phyloP scores from a whole-genome alignment of 1,284 basidiomycete genomes.

The Chiua sp. region DNA sequence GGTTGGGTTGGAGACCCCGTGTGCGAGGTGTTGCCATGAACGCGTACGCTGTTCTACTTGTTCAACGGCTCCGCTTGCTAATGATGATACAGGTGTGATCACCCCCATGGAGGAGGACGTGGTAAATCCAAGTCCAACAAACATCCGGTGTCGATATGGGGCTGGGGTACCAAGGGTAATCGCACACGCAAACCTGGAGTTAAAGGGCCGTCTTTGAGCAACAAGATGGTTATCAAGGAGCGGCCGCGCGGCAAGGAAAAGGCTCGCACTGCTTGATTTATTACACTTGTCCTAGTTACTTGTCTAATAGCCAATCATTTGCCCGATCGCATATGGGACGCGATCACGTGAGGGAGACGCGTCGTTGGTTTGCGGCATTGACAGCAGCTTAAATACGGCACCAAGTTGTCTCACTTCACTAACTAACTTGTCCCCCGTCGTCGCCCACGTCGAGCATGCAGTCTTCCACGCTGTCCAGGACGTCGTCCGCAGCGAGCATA shows the following conservation, averaged over 20 bases:
- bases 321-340: conserved; percentile 3
- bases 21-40: conserved; percentile 99
- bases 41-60: conserved; percentile 59
- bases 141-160: conserved; percentile 90
- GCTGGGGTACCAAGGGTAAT: conserved; percentile 91
- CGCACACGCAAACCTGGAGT: conserved; percentile 91
- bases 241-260: conserved; percentile 87
- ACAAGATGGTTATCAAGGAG: conserved; percentile 94
- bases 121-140: conserved; percentile 98
- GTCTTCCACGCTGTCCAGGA: conserved; percentile 45
- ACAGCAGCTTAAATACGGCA: neutral
- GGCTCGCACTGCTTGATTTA: conserved; percentile 17
- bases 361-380: conserved; percentile 32
- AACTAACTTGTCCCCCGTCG: neutral
- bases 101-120: conserved; percentile 98
- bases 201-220: conserved; percentile 87
- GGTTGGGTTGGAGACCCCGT: conserved; percentile 87
- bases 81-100: conserved; percentile 68
- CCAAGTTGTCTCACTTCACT: neutral
- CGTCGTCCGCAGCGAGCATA: conserved; percentile 51
- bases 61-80: neutral
- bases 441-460: conserved; percentile 18
- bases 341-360: conserved; percentile 37
- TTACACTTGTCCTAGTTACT: neutral
- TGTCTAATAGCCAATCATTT: too few relatives aligned